A percentile compares a stretch with the other conserved stretches of the same genome.
Conservation (phyloP, 2,329 filamentous ascomycete species). For the Penicillium sp. region DNA sequence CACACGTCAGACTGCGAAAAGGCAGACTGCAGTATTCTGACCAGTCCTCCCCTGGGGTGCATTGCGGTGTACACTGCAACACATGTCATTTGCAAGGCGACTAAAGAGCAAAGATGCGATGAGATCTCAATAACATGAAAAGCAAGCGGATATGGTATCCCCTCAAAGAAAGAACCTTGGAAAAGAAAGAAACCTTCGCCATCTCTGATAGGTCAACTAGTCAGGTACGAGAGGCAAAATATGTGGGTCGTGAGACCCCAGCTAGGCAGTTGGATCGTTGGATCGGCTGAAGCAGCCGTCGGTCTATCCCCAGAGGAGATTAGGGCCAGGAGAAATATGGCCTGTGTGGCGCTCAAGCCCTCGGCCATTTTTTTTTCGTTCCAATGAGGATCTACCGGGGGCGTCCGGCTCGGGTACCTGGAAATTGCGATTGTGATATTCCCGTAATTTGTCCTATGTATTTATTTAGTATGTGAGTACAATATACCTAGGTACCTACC, state of each 20-base stretch:
- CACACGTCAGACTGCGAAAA: slow-evolving; percentile 1
- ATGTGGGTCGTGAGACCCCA: not conserved
- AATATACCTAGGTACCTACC: too few relatives aligned
- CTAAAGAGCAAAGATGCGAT: not conserved
- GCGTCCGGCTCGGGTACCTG: slow-evolving; percentile 4
- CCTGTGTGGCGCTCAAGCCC: not conserved
- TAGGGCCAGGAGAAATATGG: not conserved
- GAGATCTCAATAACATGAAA: not conserved
- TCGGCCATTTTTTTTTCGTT: not conserved
- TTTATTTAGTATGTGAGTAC: not conserved
- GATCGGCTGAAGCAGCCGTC: slow-evolving; percentile 5
- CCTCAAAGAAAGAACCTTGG: not conserved
- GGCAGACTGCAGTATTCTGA: slow-evolving; percentile 2
- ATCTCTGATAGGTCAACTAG: not conserved
- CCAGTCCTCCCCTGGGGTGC: not conserved
- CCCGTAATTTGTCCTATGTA: not conserved
- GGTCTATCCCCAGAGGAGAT: not conserved
- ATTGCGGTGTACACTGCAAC: not conserved
- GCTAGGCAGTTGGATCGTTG: not conserved
- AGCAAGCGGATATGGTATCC: not conserved
- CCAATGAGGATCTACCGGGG: slow-evolving; percentile 1
- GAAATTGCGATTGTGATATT: not conserved
- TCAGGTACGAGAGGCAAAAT: not conserved
- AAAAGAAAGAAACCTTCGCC: not conserved
- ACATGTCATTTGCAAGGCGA: not conserved